Conservation (phyloP, 2,329 filamentous ascomycete species). For the Phialophora macrospora region DNA sequence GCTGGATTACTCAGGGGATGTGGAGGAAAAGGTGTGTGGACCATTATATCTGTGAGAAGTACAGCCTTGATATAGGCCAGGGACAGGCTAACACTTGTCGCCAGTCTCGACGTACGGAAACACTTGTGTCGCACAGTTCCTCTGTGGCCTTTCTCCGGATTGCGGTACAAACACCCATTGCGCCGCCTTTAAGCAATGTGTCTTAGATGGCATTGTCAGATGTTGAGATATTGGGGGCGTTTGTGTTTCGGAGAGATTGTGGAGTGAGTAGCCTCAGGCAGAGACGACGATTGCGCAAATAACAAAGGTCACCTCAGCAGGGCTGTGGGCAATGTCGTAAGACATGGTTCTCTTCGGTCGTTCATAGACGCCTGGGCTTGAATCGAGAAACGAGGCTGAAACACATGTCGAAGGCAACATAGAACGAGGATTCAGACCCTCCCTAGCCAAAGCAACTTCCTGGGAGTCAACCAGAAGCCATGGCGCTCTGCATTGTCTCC, state of each 20-base stretch:
- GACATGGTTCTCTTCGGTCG: background rate
- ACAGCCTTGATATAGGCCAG: constrained; percentile 1
- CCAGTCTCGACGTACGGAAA: background rate
- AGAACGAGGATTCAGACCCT: constrained; percentile 17
- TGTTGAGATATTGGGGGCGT: background rate
- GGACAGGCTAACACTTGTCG: background rate
- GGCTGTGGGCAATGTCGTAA: background rate
- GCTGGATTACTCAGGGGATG: background rate
- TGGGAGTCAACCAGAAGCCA: constrained; percentile 22
- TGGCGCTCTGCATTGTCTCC: background rate
- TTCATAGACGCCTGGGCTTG: background rate
- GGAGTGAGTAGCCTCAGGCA: background rate
- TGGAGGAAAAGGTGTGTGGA: background rate
- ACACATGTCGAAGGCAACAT: background rate
- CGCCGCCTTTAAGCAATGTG: background rate
- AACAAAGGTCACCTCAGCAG: background rate
- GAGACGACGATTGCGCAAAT: background rate
- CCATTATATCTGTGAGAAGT: background rate
- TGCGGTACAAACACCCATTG: background rate
- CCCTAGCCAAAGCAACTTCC: constrained; percentile 20
- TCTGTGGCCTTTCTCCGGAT: background rate
- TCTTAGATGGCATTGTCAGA: background rate
- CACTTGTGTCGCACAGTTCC: background rate
- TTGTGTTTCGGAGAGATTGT: background rate
- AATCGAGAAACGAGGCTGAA: background rate